These are phyloP conservation scores for Penicillium cataractarum DNA, from an alignment of 495 filamentous ascomycete species.

Conservation along the genomic window DNA sequence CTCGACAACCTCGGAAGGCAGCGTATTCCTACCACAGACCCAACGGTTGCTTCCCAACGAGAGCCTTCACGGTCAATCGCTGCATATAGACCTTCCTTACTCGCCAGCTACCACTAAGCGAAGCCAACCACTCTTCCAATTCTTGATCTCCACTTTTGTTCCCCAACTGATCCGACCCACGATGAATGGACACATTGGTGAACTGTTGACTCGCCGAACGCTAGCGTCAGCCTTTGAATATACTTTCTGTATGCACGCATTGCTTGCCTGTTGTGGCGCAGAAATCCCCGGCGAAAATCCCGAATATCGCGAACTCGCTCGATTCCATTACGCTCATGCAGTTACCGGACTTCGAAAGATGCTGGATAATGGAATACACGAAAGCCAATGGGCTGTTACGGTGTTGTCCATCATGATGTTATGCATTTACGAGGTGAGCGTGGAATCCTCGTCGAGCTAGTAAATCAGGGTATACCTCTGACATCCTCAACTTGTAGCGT, in stretches of 20 bases:
- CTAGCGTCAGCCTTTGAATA: neutral
- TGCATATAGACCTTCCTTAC: neutral
- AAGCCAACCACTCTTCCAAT: neutral
- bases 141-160: neutral
- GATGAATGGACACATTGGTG: neutral
- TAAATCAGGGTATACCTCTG: neutral
- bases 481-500: neutral
- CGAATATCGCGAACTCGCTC: neutral
- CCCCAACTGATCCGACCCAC: neutral
- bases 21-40: neutral
- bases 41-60: neutral
- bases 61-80: neutral
- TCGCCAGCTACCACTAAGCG: neutral
- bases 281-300: neutral
- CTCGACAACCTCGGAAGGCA: neutral
- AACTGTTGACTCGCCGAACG: neutral
- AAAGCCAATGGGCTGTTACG: neutral
- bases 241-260: neutral
- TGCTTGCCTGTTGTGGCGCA: neutral
- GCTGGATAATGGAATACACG: neutral
- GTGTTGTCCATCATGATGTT: neutral
- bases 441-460: neutral
- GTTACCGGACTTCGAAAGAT: neutral
- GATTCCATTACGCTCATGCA: neutral
- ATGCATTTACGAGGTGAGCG: neutral